Evolutionary conservation across 352 stramenopile genomes (phyloP).

Genomic region (Phytophthora fragariae): DNA sequence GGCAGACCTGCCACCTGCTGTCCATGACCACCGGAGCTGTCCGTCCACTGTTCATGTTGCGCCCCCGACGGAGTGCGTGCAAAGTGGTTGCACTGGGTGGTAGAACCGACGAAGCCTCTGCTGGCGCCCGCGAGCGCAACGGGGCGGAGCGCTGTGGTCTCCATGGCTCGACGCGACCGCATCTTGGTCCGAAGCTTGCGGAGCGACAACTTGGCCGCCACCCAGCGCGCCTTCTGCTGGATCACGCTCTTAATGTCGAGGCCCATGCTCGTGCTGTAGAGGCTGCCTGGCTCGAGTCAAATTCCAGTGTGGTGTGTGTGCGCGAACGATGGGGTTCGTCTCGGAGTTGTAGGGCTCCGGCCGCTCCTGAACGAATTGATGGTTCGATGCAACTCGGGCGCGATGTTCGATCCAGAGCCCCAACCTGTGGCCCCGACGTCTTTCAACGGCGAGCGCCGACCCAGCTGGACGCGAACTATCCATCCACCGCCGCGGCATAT

Average conservation of each 20-base stretch:
- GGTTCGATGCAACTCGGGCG: constrained; percentile 20
- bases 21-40: constrained; percentile 24
- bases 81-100: constrained; percentile 49
- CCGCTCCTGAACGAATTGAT: constrained; percentile 15
- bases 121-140: constrained; percentile 48
- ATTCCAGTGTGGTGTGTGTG: constrained; percentile 34
- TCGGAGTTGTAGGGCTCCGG: neutral
- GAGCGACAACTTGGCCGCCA: constrained; percentile 40
- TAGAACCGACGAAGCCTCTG: constrained; percentile 44
- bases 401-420: constrained; percentile 2
- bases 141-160: constrained; percentile 38
- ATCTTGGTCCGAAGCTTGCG: constrained; percentile 29
- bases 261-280: constrained; percentile 16
- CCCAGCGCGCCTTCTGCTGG: constrained; percentile 41
- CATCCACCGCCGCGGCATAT: constrained; percentile 25
- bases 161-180: constrained; percentile 29
- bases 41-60: constrained; percentile 28
- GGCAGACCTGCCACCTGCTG: constrained; percentile 38
- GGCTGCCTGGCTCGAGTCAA: constrained; percentile 6
- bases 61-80: constrained; percentile 30
- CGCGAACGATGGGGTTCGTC: constrained; percentile 15
- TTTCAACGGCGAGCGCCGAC: neutral
- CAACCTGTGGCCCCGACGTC: constrained; percentile 18
- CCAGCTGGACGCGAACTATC: constrained; percentile 29
- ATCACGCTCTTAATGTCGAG: constrained; percentile 34